Conservation (phyloP, 2,329 filamentous ascomycete species). For the Ambrosiella xylebori region DNA sequence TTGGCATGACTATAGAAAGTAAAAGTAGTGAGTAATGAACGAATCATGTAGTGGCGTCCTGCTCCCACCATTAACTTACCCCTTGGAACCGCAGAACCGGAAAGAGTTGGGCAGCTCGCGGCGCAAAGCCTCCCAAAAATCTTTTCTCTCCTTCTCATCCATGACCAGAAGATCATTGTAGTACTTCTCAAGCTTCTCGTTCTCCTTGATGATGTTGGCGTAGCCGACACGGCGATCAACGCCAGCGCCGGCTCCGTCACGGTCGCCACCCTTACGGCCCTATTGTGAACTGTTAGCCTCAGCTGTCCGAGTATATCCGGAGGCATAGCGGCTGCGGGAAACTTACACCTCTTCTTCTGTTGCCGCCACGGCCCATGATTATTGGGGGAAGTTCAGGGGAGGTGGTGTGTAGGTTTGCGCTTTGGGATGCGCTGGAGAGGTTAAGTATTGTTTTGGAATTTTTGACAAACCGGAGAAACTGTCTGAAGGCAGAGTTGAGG, state of each 20-base stretch:
- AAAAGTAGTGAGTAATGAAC: background rate
- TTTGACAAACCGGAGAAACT: too few relatives aligned
- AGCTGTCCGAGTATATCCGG: background rate
- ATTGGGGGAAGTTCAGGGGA: too few relatives aligned
- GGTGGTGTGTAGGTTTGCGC: too few relatives aligned
- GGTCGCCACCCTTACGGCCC: constrained; percentile 12
- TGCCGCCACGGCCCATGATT: constrained; percentile 11
- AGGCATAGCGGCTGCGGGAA: background rate
- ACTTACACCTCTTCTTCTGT: constrained; percentile 13
- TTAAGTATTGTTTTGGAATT: too few relatives aligned
- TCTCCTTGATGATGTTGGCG: constrained; percentile 46
- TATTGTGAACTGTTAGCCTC: background rate
- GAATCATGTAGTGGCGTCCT: background rate
- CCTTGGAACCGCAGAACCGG: constrained; percentile 89
- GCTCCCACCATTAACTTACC: constrained; percentile 29
- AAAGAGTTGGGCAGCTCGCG: constrained; percentile 92
- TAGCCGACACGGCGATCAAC: constrained; percentile 10
- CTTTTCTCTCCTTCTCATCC: constrained; percentile 57
- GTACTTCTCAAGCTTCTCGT: constrained; percentile 71
- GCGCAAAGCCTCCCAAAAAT: constrained; percentile 71
- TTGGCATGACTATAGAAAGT: constrained; percentile 55
- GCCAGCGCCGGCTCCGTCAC: constrained; percentile 3
- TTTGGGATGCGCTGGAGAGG: too few relatives aligned
- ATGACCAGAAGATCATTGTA: constrained; percentile 68
- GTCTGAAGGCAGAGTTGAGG: too few relatives aligned